Evolutionary conservation across 352 stramenopile genomes (phyloP), one percentile per base, ranked within the genome.

Genomic region (Globisporangium perplexum): DNA sequence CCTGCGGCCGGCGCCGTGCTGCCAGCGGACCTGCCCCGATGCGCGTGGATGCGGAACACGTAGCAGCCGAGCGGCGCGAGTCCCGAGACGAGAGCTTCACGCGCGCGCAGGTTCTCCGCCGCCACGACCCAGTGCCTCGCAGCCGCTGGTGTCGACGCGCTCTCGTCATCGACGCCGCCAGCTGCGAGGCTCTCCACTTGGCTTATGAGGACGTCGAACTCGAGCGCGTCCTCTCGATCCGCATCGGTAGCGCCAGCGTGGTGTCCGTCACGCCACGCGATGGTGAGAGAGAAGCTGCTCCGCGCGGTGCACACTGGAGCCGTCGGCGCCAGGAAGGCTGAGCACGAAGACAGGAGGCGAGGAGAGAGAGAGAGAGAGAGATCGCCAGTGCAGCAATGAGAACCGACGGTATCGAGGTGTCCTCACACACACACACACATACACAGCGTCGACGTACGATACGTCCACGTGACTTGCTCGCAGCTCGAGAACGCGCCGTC

Each of bases 141-240:
- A 11, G 11, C 12, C 10, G 6, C 15, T 36, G 18, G 23, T 42
- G 4, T 20, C 17, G 12, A 22, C 26, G 10, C 17, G 5, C 24
- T 35, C 26, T 30, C 47, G 18, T 39, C 31, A 17, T 42, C 41
- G 1, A 54, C 15, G 0, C 6, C 15, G 0, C 6, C 14, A 18
- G 23, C 3, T 26, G 23, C 39, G 3, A 18, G 15, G 18, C 47
- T 45, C 4, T 66, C 47, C 2, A 70, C 48, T 24, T 59, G 50
- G 14, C 47, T 46, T 23, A 70, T 60, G 30, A 68, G 65, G 35
- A 72, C 41, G 18, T 72, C 62, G 12, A 62, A 72, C 18, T 55
- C 31, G 12, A 66, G 14, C 3, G 17, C 30, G n/a, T 41, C 15
- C n/a, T 54, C 50, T 18, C 33, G 28, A 15, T 44, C 43, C 3